A percentile compares a stretch with the other conserved stretches of the same genome.
Evolutionary conservation across 1,284 basidiomycete species (phyloP).

Genomic region (Butyriboletus appendiculatus): DNA sequence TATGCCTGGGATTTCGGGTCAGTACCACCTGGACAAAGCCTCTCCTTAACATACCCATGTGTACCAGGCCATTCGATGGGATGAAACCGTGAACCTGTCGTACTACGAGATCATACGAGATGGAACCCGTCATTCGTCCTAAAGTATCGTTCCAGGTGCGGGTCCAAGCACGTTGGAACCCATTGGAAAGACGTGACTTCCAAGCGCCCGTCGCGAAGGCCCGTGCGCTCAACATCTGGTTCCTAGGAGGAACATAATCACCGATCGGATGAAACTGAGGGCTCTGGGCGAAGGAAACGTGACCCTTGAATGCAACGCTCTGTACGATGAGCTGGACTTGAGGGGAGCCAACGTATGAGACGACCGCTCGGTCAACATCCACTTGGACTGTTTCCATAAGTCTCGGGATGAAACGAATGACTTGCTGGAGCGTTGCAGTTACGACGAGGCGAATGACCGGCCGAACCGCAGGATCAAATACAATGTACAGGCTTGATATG

Average conservation of each 20-base stretch:
- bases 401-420: constrained; percentile 63
- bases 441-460: constrained; percentile 59
- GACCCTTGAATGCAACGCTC: constrained; percentile 53
- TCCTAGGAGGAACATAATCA: constrained; percentile 23
- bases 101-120: constrained; percentile 51
- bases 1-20: constrained; percentile 9
- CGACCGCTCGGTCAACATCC: constrained; percentile 55
- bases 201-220: constrained; percentile 53
- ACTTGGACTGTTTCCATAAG: constrained; percentile 67
- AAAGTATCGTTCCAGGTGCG: constrained; percentile 69
- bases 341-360: constrained; percentile 52
- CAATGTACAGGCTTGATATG: constrained; percentile 43
- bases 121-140: constrained; percentile 58
- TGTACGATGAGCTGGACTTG: constrained; percentile 51
- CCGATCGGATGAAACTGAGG: constrained; percentile 37
- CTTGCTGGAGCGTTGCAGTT: constrained; percentile 53
- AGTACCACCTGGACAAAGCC: neutral
- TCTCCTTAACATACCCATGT: constrained; percentile 31
- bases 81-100: constrained; percentile 49
- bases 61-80: constrained; percentile 12
- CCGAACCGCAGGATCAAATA: constrained; percentile 59
- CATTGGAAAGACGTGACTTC: constrained; percentile 59
- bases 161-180: constrained; percentile 60
- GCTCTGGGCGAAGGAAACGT: constrained; percentile 54
- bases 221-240: constrained; percentile 38